phyloP scores from a whole-genome alignment of 192 early-diverging fungal genomes.

The Gryganskiella cystojenkinii region DNA sequence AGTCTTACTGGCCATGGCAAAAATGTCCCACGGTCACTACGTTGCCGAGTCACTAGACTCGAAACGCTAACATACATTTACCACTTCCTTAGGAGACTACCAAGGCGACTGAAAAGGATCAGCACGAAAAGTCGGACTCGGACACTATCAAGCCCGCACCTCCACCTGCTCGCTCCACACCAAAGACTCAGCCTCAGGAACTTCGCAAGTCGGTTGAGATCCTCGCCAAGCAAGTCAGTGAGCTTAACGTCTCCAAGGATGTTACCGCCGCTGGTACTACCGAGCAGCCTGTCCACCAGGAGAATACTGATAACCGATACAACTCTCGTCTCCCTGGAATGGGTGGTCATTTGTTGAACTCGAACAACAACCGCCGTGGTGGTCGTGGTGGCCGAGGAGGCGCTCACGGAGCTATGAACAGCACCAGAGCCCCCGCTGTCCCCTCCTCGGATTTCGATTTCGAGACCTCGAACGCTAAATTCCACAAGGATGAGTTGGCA shows the following conservation, averaged over 20 bases:
- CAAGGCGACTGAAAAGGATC: slow-evolving; percentile 13
- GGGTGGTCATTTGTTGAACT: slow-evolving; percentile 58
- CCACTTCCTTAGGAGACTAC: too few species aligned
- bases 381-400: slow-evolving; percentile 55
- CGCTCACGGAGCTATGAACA: slow-evolving; percentile 51
- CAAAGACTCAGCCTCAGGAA: slow-evolving; percentile 51
- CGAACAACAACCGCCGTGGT: slow-evolving; percentile 59
- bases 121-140: slow-evolving; percentile 35
- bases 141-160: slow-evolving; percentile 54
- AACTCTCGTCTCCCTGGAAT: slow-evolving; percentile 63
- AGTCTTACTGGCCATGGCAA: neutral
- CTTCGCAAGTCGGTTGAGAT: slow-evolving; percentile 61
- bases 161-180: slow-evolving; percentile 44
- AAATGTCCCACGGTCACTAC: too few species aligned
- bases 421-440: slow-evolving; percentile 56
- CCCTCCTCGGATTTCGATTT: slow-evolving; percentile 93
- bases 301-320: slow-evolving; percentile 26
- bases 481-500: slow-evolving; percentile 86
- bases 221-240: slow-evolving; percentile 66
- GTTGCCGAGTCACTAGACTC: too few species aligned
- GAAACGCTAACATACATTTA: too few species aligned
- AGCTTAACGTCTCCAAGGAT: slow-evolving; percentile 55
- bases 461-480: slow-evolving; percentile 94
- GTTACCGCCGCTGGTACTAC: slow-evolving; percentile 10
- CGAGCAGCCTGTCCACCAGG: slow-evolving; percentile 51